Conservation (phyloP, 805 yeast genomes). For the Maudiozyma bulderi region DNA sequence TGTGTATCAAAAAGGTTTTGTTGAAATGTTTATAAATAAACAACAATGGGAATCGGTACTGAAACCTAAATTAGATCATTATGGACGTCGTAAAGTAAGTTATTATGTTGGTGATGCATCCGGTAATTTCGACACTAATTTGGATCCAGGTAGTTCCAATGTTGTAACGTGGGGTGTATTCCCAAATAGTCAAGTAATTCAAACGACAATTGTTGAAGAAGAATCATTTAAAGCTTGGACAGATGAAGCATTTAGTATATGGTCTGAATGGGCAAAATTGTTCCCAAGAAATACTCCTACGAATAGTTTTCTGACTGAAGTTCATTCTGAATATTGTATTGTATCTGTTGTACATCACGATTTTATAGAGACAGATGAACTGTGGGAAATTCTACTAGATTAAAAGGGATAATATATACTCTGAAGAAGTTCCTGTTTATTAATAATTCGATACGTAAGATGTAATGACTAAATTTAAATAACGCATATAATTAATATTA, state of each 20-base stretch:
- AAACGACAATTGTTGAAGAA: constrained; percentile 84
- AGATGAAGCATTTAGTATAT: constrained; percentile 86
- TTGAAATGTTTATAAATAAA: constrained; percentile 77
- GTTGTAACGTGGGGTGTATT: constrained; percentile 98
- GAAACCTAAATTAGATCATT: constrained; percentile 39
- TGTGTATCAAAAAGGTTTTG: constrained; percentile 87
- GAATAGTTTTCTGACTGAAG: constrained; percentile 49
- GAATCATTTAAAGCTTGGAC: constrained; percentile 94
- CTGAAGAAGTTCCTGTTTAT: background rate
- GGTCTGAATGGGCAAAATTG: constrained; percentile 86
- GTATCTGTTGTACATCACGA: constrained; percentile 88
- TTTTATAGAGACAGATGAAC: constrained; percentile 56
- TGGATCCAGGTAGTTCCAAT: constrained; percentile 46
- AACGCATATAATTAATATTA: background rate
- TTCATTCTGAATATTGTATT: constrained; percentile 56
- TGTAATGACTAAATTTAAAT: background rate
- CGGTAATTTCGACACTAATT: constrained; percentile 52
- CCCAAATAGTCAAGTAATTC: constrained; percentile 80
- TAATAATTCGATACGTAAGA: background rate
- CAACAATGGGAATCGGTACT: constrained; percentile 54
- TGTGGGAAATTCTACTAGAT: constrained; percentile 57
- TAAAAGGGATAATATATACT: background rate
- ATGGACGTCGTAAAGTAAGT: constrained; percentile 41
- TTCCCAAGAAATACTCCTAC: constrained; percentile 48
- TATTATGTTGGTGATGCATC: constrained; percentile 64